Evolutionary conservation across 129 eudicot species (phyloP), one percentile per base, ranked within the genome.

Genomic region (Scalesia atractyloides): DNA sequence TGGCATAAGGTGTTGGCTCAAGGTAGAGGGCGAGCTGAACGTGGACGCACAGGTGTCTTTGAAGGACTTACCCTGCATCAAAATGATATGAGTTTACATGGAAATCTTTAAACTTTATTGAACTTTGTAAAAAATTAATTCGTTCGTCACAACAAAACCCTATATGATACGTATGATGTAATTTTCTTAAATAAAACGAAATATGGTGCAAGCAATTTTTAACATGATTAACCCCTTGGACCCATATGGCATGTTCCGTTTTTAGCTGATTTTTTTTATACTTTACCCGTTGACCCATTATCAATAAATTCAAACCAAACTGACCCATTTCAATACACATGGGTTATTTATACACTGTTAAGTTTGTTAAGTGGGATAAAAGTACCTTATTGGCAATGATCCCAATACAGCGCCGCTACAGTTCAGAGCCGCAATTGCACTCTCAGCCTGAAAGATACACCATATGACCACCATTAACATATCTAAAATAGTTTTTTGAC

Each of bases 1-100:
- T 12, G 10, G 65, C 10, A 13, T 59, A 26, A 52, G 6, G 58
- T 33, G 47, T 91, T 76, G 86, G 56, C 84, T 86, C 83, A 86
- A 66, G 24, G 88, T 64, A 19, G 82, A 19, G 82, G 78, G 26
- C 92, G 97, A 47, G 88, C 85, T 61, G 92, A 64, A 9, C 92
- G 90, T 39, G 90, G 97, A 41, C 97, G 90, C 54, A 91, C 96
- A 2, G 97, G 96, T 20, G 97, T 91, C 90, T 91, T 91, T 72
- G 97, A 91, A 53, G 93, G 97, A 84, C 97, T 91, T 44, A 91
- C 92, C 90, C 97, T 91, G 89, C 72, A 88, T 3, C 18, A 34
- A 47, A 69, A 48, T 2, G n/a, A 44, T 57, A 24, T n/a, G 11
- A 5, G 65, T 59, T 39, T 26, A 60, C 41, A 60, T 33, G 18